phyloP scores from a whole-genome alignment of 2,329 filamentous ascomycete genomes.

The Alternaria dauci region DNA sequence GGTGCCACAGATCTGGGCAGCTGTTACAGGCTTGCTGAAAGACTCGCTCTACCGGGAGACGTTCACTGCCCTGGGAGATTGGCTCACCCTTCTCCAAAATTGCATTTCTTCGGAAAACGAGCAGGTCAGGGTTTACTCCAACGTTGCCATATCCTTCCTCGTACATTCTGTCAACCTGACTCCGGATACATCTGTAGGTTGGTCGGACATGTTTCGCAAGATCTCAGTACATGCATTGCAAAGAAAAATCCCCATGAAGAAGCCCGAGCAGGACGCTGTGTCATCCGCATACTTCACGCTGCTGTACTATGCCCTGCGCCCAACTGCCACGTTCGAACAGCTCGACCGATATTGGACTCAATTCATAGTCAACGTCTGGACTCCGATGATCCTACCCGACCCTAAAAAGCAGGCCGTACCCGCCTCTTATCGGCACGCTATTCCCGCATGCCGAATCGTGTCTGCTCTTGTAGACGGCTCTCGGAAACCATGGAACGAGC shows the following conservation, averaged over 20 bases:
- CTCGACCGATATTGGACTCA: slow-evolving; percentile 81
- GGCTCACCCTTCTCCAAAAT: slow-evolving; percentile 79
- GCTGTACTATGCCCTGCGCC: slow-evolving; percentile 65
- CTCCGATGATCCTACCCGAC: slow-evolving; percentile 29
- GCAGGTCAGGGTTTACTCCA: slow-evolving; percentile 71
- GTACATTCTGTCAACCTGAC: slow-evolving; percentile 76
- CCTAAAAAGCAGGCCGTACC: slow-evolving; percentile 8
- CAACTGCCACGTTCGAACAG: slow-evolving; percentile 69
- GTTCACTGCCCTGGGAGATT: slow-evolving; percentile 78
- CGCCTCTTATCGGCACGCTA: slow-evolving; percentile 31
- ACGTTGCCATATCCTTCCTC: slow-evolving; percentile 85
- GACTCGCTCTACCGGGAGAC: slow-evolving; percentile 64
- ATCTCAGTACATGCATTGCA: slow-evolving; percentile 41
- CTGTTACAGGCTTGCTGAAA: slow-evolving; percentile 79
- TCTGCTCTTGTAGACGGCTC: slow-evolving; percentile 72
- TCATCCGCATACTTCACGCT: slow-evolving; percentile 75
- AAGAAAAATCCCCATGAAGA: slow-evolving; percentile 68
- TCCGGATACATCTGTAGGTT: slow-evolving; percentile 61
- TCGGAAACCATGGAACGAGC: slow-evolving; percentile 75
- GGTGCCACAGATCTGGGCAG: slow-evolving; percentile 90
- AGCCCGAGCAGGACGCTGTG: slow-evolving; percentile 66
- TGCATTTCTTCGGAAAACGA: slow-evolving; percentile 84
- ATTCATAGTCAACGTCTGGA: slow-evolving; percentile 72
- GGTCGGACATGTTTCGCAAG: slow-evolving; percentile 41
- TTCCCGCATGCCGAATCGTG: slow-evolving; percentile 68